Base-by-base conservation (phyloP, 805 yeast species). In the Millerozyma miso region DNA sequence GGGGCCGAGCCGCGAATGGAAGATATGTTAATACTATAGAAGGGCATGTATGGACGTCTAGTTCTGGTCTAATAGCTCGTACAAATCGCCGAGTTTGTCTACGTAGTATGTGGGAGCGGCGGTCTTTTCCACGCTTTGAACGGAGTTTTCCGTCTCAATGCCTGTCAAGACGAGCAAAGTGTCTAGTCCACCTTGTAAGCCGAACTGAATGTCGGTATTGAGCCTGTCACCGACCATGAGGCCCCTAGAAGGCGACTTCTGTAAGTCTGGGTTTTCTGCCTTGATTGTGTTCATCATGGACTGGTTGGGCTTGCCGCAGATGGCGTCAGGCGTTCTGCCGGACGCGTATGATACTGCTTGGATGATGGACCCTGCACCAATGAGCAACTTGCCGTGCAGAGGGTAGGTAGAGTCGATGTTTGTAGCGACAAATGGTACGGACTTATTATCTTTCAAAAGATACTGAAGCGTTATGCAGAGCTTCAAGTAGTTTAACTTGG, bases 351-450 rank as follows among this genome's bases (percentile, higher is more conserved):
- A 79, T 14, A 88, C 81, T 0, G 89, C 75, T 51, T 88, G 86
- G 35, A 91, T 82, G 50, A 88, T 78, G 1, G 97, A 83, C 1
- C 99, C 99, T 1, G 99, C 98, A 23, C 99, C 99, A 15, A 97
- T 95, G 39, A 93, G 74, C 38, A 87, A 76, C 53, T 79, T 72
- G 1, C 96, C 97, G 62, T 86, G 83, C 45, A 85, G 79, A 2
- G 99, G 99, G 70, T 81, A 93, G 0, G 99, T 93, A 1, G 96
- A 85, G 63, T 93, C 99, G 35, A 87, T 86, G 62, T 93, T 93
- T 4, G 98, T 93, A 17, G 97, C 98, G 49, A 93, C 72, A 62
- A 88, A 93, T 26, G 82, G 76, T 3, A 88, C 72, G 2, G 73
- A 69, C 39, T 81, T 80, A 45, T 67, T 51, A 45, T 69, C 66